phyloP scores from a whole-genome alignment of 73 alveolate species.

The Tetrahymena thermophila region DNA sequence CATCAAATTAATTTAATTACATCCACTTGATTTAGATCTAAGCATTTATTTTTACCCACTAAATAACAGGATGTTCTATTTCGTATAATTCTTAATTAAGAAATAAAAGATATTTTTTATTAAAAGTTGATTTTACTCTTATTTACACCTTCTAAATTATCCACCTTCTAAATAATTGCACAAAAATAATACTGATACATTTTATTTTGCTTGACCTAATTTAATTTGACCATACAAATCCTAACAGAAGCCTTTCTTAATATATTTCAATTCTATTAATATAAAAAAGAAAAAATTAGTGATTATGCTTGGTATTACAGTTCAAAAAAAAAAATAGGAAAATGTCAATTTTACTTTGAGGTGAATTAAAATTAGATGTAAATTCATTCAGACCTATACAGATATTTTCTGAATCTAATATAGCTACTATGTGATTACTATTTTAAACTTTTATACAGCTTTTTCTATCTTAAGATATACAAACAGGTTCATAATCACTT shows the following conservation, averaged over 20 bases:
- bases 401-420: not conserved
- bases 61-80: not conserved
- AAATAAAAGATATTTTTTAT: too few relatives aligned
- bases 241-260: not conserved
- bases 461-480: not conserved
- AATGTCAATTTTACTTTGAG: not conserved
- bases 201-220: not conserved
- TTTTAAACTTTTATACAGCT: not conserved
- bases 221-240: not conserved
- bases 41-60: not conserved
- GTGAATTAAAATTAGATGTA: not conserved
- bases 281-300: not conserved
- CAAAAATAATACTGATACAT: not conserved
- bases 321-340: too few relatives aligned
- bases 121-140: not conserved
- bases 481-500: not conserved
- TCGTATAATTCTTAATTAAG: not conserved
- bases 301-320: not conserved
- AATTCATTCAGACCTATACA: not conserved
- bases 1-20: not conserved
- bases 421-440: not conserved
- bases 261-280: not conserved
- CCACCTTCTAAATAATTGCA: not conserved
- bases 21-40: not conserved
- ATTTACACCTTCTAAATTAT: not conserved